phyloP scores from a whole-genome alignment of 2,329 filamentous ascomycete species.

The Periconia sp. region DNA sequence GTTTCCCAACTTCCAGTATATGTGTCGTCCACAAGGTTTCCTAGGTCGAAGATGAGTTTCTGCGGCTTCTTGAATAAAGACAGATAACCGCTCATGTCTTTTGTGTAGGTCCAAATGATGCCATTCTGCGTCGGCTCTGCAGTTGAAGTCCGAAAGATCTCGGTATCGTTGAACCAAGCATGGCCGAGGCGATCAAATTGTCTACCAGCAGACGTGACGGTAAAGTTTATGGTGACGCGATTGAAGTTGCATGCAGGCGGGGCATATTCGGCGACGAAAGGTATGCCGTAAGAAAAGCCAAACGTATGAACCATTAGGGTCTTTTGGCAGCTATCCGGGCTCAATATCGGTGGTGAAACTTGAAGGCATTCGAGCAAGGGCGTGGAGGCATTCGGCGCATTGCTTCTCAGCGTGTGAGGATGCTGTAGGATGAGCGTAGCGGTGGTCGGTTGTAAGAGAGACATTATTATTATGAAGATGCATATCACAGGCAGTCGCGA shows the following conservation, averaged over 20 bases:
- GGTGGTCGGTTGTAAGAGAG: constrained; percentile 27
- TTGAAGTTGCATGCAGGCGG: constrained; percentile 73
- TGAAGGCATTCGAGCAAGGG: constrained; percentile 65
- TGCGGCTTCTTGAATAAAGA: constrained; percentile 69
- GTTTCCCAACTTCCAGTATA: constrained; percentile 77
- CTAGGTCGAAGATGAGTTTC: constrained; percentile 75
- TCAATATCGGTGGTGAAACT: constrained; percentile 67
- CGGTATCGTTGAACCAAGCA: constrained; percentile 75
- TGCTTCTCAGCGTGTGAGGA: constrained; percentile 16
- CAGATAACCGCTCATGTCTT: constrained; percentile 75
- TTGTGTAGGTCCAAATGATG: constrained; percentile 75
- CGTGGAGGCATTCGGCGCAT: constrained; percentile 26
- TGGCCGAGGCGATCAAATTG: constrained; percentile 77
- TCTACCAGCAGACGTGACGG: constrained; percentile 67
- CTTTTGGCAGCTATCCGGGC: constrained; percentile 52
- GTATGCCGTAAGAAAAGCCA: constrained; percentile 70
- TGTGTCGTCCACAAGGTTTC: constrained; percentile 67
- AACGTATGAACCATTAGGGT: constrained; percentile 73
- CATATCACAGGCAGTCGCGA: constrained; percentile 21
- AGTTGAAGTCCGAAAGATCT: constrained; percentile 83
- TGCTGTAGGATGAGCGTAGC: constrained; percentile 20
- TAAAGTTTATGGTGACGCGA: constrained; percentile 74
- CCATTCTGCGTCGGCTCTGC: constrained; percentile 72
- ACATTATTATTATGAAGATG: constrained; percentile 39
- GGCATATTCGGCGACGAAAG: constrained; percentile 68